Base-by-base conservation (phyloP, 768 basidiomycete species). In the Suillus cothurnatus region DNA sequence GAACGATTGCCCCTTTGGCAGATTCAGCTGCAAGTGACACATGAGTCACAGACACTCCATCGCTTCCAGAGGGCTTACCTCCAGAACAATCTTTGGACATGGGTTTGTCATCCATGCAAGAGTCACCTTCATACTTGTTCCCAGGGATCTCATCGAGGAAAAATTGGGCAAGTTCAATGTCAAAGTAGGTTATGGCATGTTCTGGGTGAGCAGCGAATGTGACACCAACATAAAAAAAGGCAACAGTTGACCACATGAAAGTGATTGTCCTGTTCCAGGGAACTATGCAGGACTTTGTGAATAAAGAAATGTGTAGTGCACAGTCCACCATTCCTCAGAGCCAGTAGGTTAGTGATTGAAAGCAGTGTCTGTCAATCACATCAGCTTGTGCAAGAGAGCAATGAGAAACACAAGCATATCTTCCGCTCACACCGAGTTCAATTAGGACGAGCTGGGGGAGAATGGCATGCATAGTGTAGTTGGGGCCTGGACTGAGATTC, bases 101-200 rank as follows among this genome's bases (percentile, higher is more conserved):
- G 38, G 76, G 81, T 17, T 85, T n/a, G n/a, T n/a, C 81, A 69
- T 97, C 97, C 79, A 92, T 93, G 71, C 83, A 79, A n/a, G 81
- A 61, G 5, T 73, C 69, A n/a, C 81, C 82, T 39, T 82, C 82
- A 73, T 97, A 99, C 0, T 90, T 92, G 72, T 99, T 92, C 0
- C 97, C 96, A 3, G 97, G 95, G 65, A 99, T 94, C 73, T 90
- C 87, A 39, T n/a, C n/a, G n/a, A n/a, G n/a, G 80, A 91, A 92
- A 61, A 97, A 73, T 69, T 85, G 83, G 19, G 85, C 85, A 8
- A 95, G 94, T 47, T 92, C 79, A 75, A 91, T 91, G 56, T 85
- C 72, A 75, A 97, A 93, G 63, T 81, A 78, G 39, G 78, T 82
- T 61, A 88, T 69, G 12, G 77, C 66, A 67, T 83, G 79, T 64